Evolutionary conservation across 2,329 filamentous ascomycete species (phyloP).

Genomic region (Hypoxylon sp.): DNA sequence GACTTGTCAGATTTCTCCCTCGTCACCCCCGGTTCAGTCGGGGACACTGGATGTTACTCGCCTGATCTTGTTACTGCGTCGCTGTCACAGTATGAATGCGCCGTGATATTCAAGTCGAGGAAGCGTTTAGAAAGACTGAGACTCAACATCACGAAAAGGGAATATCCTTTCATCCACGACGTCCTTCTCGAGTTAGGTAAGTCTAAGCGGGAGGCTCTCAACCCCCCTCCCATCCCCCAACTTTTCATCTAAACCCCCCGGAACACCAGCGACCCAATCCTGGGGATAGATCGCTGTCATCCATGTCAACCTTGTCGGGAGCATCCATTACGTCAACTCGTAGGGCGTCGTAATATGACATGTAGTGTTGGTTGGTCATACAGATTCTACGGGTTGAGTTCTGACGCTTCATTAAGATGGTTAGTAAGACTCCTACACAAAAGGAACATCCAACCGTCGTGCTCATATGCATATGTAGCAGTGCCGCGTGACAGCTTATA

Average conservation of each 20-base stretch:
- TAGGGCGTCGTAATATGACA: constrained; percentile 26
- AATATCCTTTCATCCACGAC: constrained; percentile 6
- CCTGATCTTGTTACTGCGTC: neutral
- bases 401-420: constrained; percentile 36
- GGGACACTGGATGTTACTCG: constrained; percentile 18
- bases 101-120: neutral
- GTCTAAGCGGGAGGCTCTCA: constrained; percentile 29
- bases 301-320: constrained; percentile 34
- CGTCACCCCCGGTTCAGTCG: constrained; percentile 26
- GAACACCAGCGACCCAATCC: constrained; percentile 31
- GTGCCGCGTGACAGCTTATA: constrained; percentile 20
- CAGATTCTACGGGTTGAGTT: constrained; percentile 23
- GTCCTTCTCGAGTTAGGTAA: constrained; percentile 33
- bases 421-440: constrained; percentile 32
- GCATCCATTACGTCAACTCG: constrained; percentile 38
- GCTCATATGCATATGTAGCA: constrained; percentile 12
- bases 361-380: constrained; percentile 27
- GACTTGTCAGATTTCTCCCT: constrained; percentile 19
- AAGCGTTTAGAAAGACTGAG: constrained; percentile 9
- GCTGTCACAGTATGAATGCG: neutral
- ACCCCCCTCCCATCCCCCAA: constrained; percentile 21
- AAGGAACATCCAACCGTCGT: constrained; percentile 10
- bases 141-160: constrained; percentile 9
- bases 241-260: constrained; percentile 20
- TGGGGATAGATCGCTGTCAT: constrained; percentile 23